A percentile compares a stretch with the other conserved stretches of the same genome.
These are phyloP conservation scores for Fallopia convolvulus DNA, from an alignment of 148 eudicot genomes.

Conservation along the genomic window DNA sequence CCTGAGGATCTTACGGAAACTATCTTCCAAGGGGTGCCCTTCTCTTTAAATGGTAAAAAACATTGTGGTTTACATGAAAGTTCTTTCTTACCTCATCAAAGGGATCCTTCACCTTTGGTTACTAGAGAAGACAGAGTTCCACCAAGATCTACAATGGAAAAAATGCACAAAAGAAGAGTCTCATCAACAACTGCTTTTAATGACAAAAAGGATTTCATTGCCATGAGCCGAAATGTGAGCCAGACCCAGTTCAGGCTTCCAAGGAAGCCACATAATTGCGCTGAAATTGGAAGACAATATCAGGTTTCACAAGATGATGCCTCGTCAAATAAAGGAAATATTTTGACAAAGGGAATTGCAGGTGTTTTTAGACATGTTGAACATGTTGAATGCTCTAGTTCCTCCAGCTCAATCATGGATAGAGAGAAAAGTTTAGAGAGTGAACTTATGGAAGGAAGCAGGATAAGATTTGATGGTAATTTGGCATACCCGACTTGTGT, in stretches of 20 bases:
- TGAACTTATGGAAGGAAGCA: slow-evolving; percentile 18
- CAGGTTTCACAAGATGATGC: slow-evolving; percentile 27
- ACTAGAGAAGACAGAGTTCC: slow-evolving; percentile 32
- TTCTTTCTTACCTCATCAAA: slow-evolving; percentile 33
- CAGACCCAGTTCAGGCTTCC: slow-evolving; percentile 24
- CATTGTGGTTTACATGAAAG: slow-evolving; percentile 24
- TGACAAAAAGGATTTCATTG: slow-evolving; percentile 38
- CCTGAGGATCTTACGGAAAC: slow-evolving; percentile 18
- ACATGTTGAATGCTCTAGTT: slow-evolving; percentile 29
- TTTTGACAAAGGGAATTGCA: slow-evolving; percentile 41
- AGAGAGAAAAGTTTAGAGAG: slow-evolving; percentile 27
- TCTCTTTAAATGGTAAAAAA: slow-evolving; percentile 18
- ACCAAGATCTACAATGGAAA: slow-evolving; percentile 26
- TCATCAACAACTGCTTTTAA: slow-evolving; percentile 26
- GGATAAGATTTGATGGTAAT: slow-evolving; percentile 15
- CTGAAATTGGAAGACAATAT: slow-evolving; percentile 33
- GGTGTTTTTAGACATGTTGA: slow-evolving; percentile 33
- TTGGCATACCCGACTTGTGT: slow-evolving; percentile 19
- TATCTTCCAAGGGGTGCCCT: slow-evolving; percentile 18
- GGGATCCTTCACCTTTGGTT: slow-evolving; percentile 20
- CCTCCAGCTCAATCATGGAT: slow-evolving; percentile 19
- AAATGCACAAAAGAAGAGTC: slow-evolving; percentile 24
- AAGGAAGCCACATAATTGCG: slow-evolving; percentile 25
- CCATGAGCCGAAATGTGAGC: slow-evolving; percentile 34
- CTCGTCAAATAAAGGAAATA: slow-evolving; percentile 23